phyloP scores from a whole-genome alignment of 192 early-diverging fungal genomes.

The Entomortierella beljakovae region DNA sequence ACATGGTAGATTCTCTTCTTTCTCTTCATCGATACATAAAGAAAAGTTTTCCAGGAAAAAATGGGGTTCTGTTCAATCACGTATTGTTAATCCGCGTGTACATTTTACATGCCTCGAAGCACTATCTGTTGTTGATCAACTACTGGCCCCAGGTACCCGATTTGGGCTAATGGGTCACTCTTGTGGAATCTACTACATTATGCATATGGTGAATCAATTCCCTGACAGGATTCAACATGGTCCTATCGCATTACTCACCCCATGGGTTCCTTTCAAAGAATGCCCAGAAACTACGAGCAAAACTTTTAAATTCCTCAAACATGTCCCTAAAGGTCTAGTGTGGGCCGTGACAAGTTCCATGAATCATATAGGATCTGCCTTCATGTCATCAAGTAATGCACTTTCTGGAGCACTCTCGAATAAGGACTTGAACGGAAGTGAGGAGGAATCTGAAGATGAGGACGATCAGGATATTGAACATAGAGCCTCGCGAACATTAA shows the following conservation, averaged over 20 bases:
- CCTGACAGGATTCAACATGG: constrained; percentile 25
- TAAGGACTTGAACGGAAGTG: constrained; percentile 3
- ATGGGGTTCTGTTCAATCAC: neutral
- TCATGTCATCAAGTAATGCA: constrained; percentile 38
- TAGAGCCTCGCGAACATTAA: neutral
- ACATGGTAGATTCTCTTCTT: neutral
- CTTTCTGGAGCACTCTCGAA: constrained; percentile 31
- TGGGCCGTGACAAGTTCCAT: constrained; percentile 52
- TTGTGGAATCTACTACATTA: constrained; percentile 48
- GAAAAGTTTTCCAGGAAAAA: neutral
- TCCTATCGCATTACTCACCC: constrained; percentile 33
- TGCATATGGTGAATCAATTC: constrained; percentile 31
- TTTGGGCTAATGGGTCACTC: constrained; percentile 52
- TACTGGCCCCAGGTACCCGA: constrained; percentile 18
- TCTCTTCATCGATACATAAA: neutral
- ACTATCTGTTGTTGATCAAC: constrained; percentile 16
- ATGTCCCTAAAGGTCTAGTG: constrained; percentile 38
- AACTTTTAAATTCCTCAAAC: constrained; percentile 50
- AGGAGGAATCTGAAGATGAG: neutral
- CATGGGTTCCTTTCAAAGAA: constrained; percentile 54
- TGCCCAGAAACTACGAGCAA: constrained; percentile 43
- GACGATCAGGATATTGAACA: neutral
- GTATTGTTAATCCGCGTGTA: constrained; percentile 22
- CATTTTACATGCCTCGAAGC: constrained; percentile 37
- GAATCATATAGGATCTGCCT: constrained; percentile 46